Conservation (phyloP, 2,329 filamentous ascomycete genomes). For the Fusarium palustre region DNA sequence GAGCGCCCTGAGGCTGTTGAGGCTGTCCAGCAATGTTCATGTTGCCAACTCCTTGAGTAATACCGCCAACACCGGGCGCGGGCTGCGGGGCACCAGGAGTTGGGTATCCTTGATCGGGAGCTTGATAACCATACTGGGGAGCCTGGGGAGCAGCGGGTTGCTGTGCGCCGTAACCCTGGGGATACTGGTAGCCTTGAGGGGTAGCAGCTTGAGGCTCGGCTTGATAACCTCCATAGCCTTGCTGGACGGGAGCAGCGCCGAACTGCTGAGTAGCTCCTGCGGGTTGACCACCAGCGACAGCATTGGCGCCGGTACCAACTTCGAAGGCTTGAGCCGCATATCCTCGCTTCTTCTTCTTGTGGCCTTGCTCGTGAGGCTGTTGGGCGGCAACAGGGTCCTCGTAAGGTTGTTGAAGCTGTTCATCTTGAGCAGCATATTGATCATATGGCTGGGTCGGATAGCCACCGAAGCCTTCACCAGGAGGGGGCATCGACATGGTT, state of each 20-base stretch:
- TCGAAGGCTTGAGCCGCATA: constrained; percentile 97
- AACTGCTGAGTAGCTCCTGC: constrained; percentile 57
- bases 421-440: constrained; percentile 58
- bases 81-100: constrained; percentile 57
- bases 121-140: constrained; percentile 71
- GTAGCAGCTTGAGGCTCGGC: constrained; percentile 57
- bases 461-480: constrained; percentile 61
- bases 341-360: constrained; percentile 89
- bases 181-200: constrained; percentile 57
- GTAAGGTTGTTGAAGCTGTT: constrained; percentile 57
- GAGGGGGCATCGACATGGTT: constrained; percentile 68
- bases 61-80: constrained; percentile 66
- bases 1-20: constrained; percentile 56
- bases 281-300: constrained; percentile 63
- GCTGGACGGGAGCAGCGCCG: constrained; percentile 59
- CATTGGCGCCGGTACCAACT: constrained; percentile 89
- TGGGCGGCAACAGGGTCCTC: constrained; percentile 49
- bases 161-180: constrained; percentile 59
- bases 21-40: constrained; percentile 76
- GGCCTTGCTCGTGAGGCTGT: constrained; percentile 52
- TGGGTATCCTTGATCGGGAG: constrained; percentile 75
- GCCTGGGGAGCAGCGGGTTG: constrained; percentile 54
- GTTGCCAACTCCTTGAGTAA: constrained; percentile 87
- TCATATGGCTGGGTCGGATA: constrained; percentile 54
- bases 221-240: constrained; percentile 71